Conservation (phyloP, 257 asterid species). For the Forsythia viridissima region DNA sequence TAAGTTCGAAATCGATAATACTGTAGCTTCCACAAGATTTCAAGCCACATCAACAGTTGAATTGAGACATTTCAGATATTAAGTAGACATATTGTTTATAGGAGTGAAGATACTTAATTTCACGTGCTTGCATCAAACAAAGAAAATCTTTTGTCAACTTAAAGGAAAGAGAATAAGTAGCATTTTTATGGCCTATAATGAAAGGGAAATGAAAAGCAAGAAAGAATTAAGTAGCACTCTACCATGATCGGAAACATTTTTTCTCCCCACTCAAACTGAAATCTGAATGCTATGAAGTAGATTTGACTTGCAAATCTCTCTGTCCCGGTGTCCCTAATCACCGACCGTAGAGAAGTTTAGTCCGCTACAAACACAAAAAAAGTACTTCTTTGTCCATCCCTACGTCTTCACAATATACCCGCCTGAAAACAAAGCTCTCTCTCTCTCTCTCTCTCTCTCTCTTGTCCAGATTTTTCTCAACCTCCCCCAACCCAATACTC, state of each 20-base stretch:
- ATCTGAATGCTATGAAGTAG: background rate
- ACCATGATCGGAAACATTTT: background rate
- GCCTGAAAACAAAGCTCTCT: too few species aligned
- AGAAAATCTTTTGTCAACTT: background rate
- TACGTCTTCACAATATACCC: too few species aligned
- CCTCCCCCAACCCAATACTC: too few species aligned
- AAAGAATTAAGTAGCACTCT: background rate
- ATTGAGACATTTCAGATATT: background rate
- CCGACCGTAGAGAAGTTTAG: too few species aligned
- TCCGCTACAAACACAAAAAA: too few species aligned
- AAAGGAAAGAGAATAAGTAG: background rate
- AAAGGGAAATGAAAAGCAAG: background rate
- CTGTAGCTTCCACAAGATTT: constrained; percentile 1
- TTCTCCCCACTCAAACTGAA: background rate
- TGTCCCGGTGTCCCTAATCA: background rate
- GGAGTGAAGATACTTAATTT: background rate
- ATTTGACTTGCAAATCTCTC: background rate
- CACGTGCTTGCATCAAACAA: background rate
- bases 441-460: too few species aligned
- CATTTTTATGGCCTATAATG: background rate
- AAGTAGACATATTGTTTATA: background rate
- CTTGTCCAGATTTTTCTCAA: too few species aligned
- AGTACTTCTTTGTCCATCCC: too few species aligned
- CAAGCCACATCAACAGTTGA: background rate
- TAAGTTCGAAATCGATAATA: background rate